Evolutionary conservation across 768 basidiomycete species (phyloP).

Genomic region (Fistulinella prunicolor): DNA sequence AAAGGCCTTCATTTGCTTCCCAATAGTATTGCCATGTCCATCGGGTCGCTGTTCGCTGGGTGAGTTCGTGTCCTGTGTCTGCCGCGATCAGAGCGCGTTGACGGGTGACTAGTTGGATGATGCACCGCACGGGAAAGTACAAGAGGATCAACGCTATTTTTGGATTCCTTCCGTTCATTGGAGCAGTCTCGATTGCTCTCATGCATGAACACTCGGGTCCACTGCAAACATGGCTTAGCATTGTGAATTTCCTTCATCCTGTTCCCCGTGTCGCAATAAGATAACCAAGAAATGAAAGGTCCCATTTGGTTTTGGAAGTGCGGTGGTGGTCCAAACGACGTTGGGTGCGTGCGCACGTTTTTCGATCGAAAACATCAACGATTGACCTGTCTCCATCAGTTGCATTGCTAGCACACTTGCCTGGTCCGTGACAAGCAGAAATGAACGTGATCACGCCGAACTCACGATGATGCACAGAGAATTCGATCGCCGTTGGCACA

Average conservation of each 20-base stretch:
- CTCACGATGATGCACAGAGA: constrained; percentile 4
- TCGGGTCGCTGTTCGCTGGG: constrained; percentile 52
- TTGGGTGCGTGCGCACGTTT: constrained; percentile 8
- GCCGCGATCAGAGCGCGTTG: too few relatives aligned
- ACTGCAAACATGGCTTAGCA: constrained; percentile 20
- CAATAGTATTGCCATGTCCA: constrained; percentile 47
- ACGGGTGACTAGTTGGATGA: constrained; percentile 44
- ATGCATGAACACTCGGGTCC: constrained; percentile 22
- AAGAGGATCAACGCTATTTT: constrained; percentile 45
- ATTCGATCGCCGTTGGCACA: constrained; percentile 22
- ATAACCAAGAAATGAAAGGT: too few relatives aligned
- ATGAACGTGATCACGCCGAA: background rate
- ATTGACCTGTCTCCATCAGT: background rate
- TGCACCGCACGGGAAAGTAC: constrained; percentile 53
- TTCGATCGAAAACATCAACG: too few relatives aligned
- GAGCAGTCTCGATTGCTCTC: constrained; percentile 37
- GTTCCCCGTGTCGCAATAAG: too few relatives aligned
- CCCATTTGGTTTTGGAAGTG: constrained; percentile 17
- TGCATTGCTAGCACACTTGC: constrained; percentile 7
- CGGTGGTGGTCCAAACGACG: constrained; percentile 18
- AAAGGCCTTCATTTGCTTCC: constrained; percentile 49
- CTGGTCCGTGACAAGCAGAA: background rate
- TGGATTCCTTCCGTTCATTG: constrained; percentile 47
- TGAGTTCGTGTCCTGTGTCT: background rate
- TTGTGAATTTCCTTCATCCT: too few relatives aligned